A percentile compares a stretch with the other conserved stretches of the same genome.
Evolutionary conservation across 805 yeast genomes (phyloP).

Genomic region (Sungouiella blattae): DNA sequence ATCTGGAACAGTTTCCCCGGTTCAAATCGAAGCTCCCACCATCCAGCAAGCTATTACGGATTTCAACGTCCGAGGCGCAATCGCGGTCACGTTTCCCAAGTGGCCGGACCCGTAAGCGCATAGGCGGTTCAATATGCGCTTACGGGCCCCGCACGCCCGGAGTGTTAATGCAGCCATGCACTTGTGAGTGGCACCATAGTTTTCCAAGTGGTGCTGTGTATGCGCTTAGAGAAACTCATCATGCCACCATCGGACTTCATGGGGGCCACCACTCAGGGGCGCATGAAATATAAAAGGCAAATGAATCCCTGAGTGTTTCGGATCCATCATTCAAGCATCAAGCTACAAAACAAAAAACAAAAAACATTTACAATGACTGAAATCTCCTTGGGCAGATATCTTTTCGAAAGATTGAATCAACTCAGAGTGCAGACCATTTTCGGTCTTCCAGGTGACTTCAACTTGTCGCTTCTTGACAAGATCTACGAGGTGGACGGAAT

Average conservation of each 20-base stretch:
- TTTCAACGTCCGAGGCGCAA: too few relatives aligned
- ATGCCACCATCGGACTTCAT: constrained; percentile 1
- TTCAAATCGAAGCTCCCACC: too few relatives aligned
- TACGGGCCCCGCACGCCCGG: not conserved
- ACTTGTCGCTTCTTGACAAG: constrained; percentile 66
- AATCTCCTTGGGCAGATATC: constrained; percentile 69
- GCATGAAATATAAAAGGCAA: too few relatives aligned
- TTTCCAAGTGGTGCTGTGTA: too few relatives aligned
- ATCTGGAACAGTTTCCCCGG: too few relatives aligned
- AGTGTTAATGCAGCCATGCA: not conserved
- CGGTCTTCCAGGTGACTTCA: constrained; percentile 83
- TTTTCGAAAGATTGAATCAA: constrained; percentile 76
- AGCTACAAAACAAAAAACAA: constrained; percentile 2
- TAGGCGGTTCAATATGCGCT: constrained; percentile 2
- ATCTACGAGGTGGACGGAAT: constrained; percentile 70
- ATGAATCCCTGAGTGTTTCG: too few relatives aligned
- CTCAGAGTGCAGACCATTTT: constrained; percentile 67
- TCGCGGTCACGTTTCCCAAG: too few relatives aligned
- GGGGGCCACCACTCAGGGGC: too few relatives aligned
- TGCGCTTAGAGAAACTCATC: not conserved
- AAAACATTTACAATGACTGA: constrained; percentile 31
- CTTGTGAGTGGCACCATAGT: not conserved
- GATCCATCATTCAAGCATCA: too few relatives aligned
- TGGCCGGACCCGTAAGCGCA: not conserved
- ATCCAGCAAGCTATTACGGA: too few relatives aligned